These are phyloP conservation scores for Ilyonectria mors-panacis DNA, from an alignment of 2,329 filamentous ascomycete species.

Conservation along the genomic window DNA sequence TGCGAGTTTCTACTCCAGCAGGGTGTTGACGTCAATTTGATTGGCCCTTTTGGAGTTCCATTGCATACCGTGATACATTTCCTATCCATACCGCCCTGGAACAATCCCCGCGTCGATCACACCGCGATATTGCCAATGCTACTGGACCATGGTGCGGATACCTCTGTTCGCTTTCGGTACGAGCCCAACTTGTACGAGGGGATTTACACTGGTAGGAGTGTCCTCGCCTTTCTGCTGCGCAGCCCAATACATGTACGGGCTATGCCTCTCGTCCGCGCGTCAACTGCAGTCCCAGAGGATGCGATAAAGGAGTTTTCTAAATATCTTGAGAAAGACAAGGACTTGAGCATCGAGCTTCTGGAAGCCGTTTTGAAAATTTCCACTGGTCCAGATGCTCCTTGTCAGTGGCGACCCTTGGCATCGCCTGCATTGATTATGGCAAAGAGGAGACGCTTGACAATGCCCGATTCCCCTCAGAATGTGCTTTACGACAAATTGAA, in stretches of 20 bases:
- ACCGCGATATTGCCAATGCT: neutral
- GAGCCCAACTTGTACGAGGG: neutral
- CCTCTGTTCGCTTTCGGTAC: neutral
- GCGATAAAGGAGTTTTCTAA: neutral
- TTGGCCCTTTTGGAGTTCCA: neutral
- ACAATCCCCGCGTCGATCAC: too few relatives aligned
- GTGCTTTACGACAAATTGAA: neutral
- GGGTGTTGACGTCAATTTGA: neutral
- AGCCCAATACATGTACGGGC: rapidly evolving
- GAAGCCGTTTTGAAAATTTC: conserved; percentile 2
- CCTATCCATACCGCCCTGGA: rapidly evolving
- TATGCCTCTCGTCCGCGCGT: neutral
- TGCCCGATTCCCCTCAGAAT: neutral
- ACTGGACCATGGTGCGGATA: conserved; percentile 11
- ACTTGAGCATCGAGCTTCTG: neutral
- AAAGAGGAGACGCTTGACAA: neutral
- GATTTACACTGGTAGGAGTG: neutral
- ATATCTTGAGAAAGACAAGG: too few relatives aligned
- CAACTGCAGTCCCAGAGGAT: neutral
- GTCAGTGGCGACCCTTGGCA: conserved; percentile 8
- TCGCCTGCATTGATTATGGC: neutral
- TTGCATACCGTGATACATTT: neutral
- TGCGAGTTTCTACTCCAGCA: neutral
- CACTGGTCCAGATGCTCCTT: neutral
- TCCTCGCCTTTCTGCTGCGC: neutral